phyloP scores from a whole-genome alignment of 2,329 filamentous ascomycete species.

The Lachnellula hyalina region DNA sequence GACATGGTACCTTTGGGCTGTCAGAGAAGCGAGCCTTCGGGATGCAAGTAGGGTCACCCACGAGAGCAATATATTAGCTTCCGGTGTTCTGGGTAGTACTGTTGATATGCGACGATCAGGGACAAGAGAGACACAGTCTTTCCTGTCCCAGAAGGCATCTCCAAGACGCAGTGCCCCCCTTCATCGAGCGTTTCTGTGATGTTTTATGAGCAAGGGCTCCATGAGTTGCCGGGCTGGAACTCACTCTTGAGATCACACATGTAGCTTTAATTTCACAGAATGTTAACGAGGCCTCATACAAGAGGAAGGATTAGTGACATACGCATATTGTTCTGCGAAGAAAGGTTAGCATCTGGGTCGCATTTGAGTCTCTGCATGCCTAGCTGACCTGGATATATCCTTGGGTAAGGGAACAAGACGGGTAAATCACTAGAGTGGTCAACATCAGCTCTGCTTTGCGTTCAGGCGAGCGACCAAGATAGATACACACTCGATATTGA shows the following conservation, averaged over 20 bases:
- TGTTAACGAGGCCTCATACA: slow-evolving; percentile 8
- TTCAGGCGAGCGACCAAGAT: background rate
- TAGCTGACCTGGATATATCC: slow-evolving; percentile 56
- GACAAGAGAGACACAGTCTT: slow-evolving; percentile 96
- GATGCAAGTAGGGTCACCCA: slow-evolving; percentile 29
- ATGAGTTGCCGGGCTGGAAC: slow-evolving; percentile 4
- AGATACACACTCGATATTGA: slow-evolving; percentile 65
- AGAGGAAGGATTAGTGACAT: slow-evolving; percentile 16
- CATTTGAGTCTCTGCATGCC: background rate
- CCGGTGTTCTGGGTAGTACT: slow-evolving; percentile 84
- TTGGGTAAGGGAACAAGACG: slow-evolving; percentile 68
- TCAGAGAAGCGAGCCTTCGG: slow-evolving; percentile 5
- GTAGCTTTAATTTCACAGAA: slow-evolving; percentile 43
- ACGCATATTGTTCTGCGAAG: slow-evolving; percentile 66
- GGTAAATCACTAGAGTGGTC: slow-evolving; percentile 52
- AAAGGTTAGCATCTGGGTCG: slow-evolving; percentile 29
- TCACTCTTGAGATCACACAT: slow-evolving; percentile 77
- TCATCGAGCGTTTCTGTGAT: slow-evolving; percentile 71
- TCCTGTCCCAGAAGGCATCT: slow-evolving; percentile 98
- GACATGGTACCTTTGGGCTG: slow-evolving; percentile 76
- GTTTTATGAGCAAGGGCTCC: slow-evolving; percentile 12
- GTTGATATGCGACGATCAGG: slow-evolving; percentile 94
- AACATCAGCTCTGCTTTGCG: slow-evolving; percentile 21
- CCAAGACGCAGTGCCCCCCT: slow-evolving; percentile 89
- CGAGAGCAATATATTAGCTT: slow-evolving; percentile 99